Evolutionary conservation across 139 green algal species (phyloP).

Genomic region (Closterium sp.): DNA sequence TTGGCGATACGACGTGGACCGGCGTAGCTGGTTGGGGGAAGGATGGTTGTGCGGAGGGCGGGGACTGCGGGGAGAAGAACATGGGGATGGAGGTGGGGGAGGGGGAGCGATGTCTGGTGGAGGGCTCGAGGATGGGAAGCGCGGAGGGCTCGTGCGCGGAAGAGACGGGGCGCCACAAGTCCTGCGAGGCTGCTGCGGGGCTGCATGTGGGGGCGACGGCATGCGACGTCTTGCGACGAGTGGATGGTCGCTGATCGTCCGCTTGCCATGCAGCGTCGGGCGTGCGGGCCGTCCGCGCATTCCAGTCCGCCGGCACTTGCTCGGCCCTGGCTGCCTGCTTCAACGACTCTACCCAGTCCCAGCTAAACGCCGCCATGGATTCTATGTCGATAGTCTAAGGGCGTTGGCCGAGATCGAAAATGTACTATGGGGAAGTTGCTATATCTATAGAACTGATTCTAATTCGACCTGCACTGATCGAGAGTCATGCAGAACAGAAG

Average conservation of each 20-base stretch:
- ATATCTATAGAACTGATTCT: no score
- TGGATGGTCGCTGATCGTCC: neutral
- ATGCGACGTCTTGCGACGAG: neutral
- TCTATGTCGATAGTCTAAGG: neutral
- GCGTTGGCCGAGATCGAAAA: neutral
- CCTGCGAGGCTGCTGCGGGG: neutral
- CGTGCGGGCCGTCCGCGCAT: neutral
- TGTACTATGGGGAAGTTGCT: neutral
- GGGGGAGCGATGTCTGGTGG: neutral
- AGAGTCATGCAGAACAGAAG: no score
- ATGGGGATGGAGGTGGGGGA: neutral
- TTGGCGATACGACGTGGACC: neutral
- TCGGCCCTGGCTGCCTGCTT: neutral
- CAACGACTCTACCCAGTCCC: neutral
- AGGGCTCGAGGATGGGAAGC: neutral
- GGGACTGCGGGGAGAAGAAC: neutral
- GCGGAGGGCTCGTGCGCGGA: neutral
- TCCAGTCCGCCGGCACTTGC: neutral
- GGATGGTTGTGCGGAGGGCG: neutral
- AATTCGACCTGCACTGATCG: no score
- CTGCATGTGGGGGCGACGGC: neutral
- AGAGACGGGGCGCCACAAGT: neutral
- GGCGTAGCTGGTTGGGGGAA: neutral
- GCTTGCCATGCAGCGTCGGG: neutral
- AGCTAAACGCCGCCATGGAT: neutral